Conservation (phyloP, 805 yeast genomes). For the Suhomyces pyralidae region DNA sequence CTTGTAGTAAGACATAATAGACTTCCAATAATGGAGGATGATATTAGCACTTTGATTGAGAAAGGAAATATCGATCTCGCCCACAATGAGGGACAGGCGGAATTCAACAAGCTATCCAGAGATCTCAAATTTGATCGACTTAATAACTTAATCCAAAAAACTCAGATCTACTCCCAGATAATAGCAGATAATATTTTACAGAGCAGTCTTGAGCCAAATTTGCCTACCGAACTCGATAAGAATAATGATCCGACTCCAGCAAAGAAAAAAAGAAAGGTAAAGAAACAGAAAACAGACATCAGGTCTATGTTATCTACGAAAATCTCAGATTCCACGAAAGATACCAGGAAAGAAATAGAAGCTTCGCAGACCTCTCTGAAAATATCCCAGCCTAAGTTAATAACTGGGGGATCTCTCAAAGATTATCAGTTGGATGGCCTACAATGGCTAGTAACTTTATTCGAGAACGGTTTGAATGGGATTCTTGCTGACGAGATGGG, state of each 20-base stretch:
- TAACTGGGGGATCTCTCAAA: conserved; percentile 57
- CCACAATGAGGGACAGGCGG: conserved; percentile 29
- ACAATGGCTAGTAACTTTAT: conserved; percentile 84
- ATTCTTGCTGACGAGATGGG: conserved; percentile 98
- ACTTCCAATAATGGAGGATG: conserved; percentile 1
- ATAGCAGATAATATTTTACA: conserved; percentile 75
- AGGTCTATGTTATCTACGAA: conserved; percentile 13
- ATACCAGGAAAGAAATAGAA: conserved; percentile 23
- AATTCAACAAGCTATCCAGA: conserved; percentile 45
- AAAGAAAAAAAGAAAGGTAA: conserved; percentile 12
- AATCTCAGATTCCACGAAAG: conserved; percentile 15
- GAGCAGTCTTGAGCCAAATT: conserved; percentile 27
- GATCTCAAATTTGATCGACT: conserved; percentile 63
- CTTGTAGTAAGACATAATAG: not conserved
- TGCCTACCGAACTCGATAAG: not conserved
- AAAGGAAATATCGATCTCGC: not conserved
- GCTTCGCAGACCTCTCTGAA: conserved; percentile 17
- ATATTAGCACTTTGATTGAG: conserved; percentile 2
- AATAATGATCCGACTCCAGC: conserved; percentile 7
- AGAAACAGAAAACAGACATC: conserved; percentile 29
- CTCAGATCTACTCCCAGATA: conserved; percentile 83
- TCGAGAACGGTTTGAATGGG: conserved; percentile 92
- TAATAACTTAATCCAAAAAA: conserved; percentile 75
- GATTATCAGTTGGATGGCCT: conserved; percentile 87
- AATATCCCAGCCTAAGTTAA: conserved; percentile 23